A percentile compares a stretch with the other conserved stretches of the same genome.
phyloP scores from a whole-genome alignment of 2,329 filamentous ascomycete genomes.

The Ophiocordyceps camponoti-rufipedis region DNA sequence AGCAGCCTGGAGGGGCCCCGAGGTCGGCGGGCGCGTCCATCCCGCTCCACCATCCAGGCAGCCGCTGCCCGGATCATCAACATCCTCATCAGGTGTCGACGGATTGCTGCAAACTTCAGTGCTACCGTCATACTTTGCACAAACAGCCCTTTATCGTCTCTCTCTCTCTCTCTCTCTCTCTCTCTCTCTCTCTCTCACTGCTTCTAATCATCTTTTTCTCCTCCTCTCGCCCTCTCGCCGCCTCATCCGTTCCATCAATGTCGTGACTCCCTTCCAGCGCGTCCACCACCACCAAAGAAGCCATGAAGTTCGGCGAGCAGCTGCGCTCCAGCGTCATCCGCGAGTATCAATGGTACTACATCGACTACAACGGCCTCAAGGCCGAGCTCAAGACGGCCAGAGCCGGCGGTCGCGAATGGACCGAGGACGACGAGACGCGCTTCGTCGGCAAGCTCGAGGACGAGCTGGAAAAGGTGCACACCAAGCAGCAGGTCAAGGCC shows the following conservation, averaged over 20 bases:
- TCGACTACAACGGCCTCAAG: constrained; percentile 92
- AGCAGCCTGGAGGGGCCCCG: too few species aligned
- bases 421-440: constrained; percentile 73
- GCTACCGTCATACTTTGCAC: neutral
- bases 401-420: constrained; percentile 49
- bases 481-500: constrained; percentile 92
- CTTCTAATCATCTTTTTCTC: neutral
- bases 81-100: too few species aligned
- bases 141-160: neutral
- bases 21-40: too few species aligned
- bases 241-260: neutral
- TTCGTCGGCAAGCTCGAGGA: constrained; percentile 78
- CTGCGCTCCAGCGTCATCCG: constrained; percentile 88
- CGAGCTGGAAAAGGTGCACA: constrained; percentile 94
- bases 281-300: neutral
- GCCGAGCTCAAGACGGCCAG: constrained; percentile 61
- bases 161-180: neutral
- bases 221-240: neutral
- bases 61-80: too few species aligned
- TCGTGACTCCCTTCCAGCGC: neutral
- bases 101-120: neutral
- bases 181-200: neutral
- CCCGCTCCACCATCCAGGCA: too few species aligned
- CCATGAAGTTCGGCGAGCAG: constrained; percentile 89
- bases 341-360: constrained; percentile 97